Percentiles rank a stretch among this genome's conserved stretches.
phyloP scores from a whole-genome alignment of 2,329 filamentous ascomycete species.

The Metarhizium sp. region DNA sequence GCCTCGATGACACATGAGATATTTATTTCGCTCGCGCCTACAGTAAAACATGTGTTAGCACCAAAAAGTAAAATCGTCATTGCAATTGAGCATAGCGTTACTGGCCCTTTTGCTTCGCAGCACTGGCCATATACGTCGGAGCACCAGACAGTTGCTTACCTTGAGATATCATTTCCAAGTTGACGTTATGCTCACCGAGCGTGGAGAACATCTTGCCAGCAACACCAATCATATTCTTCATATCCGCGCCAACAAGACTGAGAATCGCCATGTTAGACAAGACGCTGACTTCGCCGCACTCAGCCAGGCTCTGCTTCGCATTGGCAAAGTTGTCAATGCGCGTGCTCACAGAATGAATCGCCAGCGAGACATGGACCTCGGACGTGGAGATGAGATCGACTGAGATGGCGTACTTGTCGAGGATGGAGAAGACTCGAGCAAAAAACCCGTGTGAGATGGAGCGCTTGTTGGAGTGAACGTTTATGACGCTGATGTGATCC shows the following conservation, averaged over 20 bases:
- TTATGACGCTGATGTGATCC: conserved; percentile 91
- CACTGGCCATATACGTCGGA: not conserved
- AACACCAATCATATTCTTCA: conserved; percentile 96
- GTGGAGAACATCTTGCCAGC: conserved; percentile 92
- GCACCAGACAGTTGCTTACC: conserved; percentile 42
- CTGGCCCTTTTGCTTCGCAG: not conserved
- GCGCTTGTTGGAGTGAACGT: conserved; percentile 95
- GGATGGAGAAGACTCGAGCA: conserved; percentile 82
- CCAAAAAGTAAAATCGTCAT: not conserved
- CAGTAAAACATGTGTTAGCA: conserved; percentile 5
- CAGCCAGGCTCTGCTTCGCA: conserved; percentile 62
- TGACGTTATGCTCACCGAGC: conserved; percentile 85
- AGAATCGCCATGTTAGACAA: conserved; percentile 91
- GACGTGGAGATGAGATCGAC: conserved; percentile 95
- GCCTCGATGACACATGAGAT: conserved; percentile 97
- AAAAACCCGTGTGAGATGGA: conserved; percentile 95
- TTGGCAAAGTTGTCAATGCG: conserved; percentile 53
- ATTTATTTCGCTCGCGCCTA: conserved; percentile 96
- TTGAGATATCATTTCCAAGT: conserved; percentile 99
- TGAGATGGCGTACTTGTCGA: conserved; percentile 77
- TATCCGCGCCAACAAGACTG: conserved; percentile 85
- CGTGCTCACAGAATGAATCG: conserved; percentile 72
- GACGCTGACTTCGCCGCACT: conserved; percentile 84
- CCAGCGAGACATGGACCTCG: conserved; percentile 96
- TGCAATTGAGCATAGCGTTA: not conserved